Evolutionary conservation across 2,329 filamentous ascomycete genomes (phyloP).

Genomic region (Dothideomycetes sp.): DNA sequence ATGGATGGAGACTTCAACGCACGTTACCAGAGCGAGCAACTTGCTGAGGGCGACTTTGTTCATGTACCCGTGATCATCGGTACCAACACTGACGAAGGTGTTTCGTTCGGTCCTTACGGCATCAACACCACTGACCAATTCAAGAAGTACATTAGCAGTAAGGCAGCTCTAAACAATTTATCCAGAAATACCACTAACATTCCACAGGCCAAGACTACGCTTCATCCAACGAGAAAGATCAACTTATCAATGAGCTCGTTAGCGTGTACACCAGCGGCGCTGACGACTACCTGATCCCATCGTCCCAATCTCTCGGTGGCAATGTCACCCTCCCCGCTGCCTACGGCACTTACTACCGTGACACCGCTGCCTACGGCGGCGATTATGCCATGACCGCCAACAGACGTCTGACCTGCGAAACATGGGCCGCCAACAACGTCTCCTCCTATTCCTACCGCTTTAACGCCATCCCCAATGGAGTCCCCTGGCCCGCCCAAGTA

Average conservation of each 20-base stretch:
- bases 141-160: slow-evolving; percentile 30
- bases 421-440: slow-evolving; percentile 40
- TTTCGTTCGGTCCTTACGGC: slow-evolving; percentile 43
- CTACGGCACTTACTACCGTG: slow-evolving; percentile 43
- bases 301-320: slow-evolving; percentile 27
- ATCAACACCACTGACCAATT: slow-evolving; percentile 50
- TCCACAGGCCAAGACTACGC: no score
- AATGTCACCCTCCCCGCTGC: slow-evolving; percentile 26
- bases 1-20: slow-evolving; percentile 50
- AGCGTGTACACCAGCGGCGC: slow-evolving; percentile 44
- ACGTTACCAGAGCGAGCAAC: slow-evolving; percentile 44
- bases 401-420: slow-evolving; percentile 44
- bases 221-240: no score
- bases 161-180: no score
- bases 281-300: slow-evolving; percentile 41
- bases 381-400: slow-evolving; percentile 49
- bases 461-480: slow-evolving; percentile 44
- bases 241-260: slow-evolving; percentile 33
- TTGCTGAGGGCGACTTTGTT: slow-evolving; percentile 51
- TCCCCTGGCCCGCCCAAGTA: slow-evolving; percentile 35
- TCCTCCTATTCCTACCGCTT: slow-evolving; percentile 55
- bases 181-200: no score
- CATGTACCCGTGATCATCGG: slow-evolving; percentile 52
- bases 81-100: slow-evolving; percentile 58
- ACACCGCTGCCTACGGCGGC: slow-evolving; percentile 46